Evolutionary conservation across 208 protist species (phyloP).

Genomic region (Leishmania tropica): DNA sequence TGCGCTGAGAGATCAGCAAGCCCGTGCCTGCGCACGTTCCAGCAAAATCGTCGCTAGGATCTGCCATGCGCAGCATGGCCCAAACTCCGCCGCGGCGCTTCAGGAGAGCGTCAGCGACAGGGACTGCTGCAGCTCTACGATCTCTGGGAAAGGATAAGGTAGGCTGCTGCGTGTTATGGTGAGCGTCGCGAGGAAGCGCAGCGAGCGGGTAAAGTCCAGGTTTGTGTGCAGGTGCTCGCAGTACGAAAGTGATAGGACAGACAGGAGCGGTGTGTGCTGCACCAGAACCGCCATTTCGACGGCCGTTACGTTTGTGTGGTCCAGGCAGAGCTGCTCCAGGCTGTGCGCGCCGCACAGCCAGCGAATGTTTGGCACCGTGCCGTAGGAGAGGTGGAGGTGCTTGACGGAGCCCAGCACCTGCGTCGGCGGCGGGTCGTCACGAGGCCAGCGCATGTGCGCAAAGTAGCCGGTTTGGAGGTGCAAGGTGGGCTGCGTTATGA

Average conservation of each 20-base stretch:
- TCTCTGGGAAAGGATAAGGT: background rate
- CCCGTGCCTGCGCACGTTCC: background rate
- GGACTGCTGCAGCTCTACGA: constrained; percentile 5
- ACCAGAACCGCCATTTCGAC: constrained; percentile 31
- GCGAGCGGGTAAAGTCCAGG: constrained; percentile 35
- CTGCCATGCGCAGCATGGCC: too few relatives aligned
- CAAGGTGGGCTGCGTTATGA: constrained; percentile 4
- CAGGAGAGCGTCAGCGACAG: constrained; percentile 22
- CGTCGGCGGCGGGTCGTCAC: constrained; percentile 15
- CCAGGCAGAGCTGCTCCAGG: constrained; percentile 39
- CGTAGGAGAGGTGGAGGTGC: constrained; percentile 33
- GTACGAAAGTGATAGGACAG: constrained; percentile 32
- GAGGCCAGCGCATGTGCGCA: constrained; percentile 27
- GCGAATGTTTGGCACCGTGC: constrained; percentile 23
- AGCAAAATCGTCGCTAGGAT: background rate
- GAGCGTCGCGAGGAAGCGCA: constrained; percentile 26
- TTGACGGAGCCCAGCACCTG: constrained; percentile 12
- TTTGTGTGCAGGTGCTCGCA: constrained; percentile 42
- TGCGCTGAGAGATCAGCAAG: background rate
- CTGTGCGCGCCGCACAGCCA: constrained; percentile 41
- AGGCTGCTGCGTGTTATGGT: constrained; percentile 33
- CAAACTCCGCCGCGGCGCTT: background rate
- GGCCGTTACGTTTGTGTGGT: constrained; percentile 48
- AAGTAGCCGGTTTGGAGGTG: constrained; percentile 18
- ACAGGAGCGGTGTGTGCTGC: constrained; percentile 23